Base-by-base conservation (phyloP, 2,329 filamentous ascomycete genomes). In the Venturia asperata region DNA sequence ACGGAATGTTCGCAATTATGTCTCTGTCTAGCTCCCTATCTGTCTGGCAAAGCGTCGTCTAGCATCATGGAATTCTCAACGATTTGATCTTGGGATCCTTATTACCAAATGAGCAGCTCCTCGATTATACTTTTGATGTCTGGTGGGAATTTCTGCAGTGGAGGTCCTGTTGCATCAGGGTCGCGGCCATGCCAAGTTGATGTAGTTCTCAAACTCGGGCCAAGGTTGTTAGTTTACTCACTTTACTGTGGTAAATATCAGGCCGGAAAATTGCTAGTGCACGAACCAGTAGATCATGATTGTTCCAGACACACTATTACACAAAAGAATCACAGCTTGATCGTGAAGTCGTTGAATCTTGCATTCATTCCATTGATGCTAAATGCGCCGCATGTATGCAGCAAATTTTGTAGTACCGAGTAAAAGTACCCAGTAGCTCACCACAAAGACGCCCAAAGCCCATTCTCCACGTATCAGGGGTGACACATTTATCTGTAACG, bases 401-500 rank as follows among this genome's bases (percentile, higher is more conserved):
- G 52, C 52, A 37, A 37, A 34, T 34, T 58, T 37, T 58, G 30
- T 37, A 58, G 37, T 34, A 34, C 30, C 9, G 52, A 58, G 52
- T 37, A n/a, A 58, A 17, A 34, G 52, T 27, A 58, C 52, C 52
- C 30, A 58, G 15, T 21, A 58, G 52, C 52, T 27, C 52, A 58
- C 52, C 52, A 39, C 52, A 58, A 58, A 58, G 52, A 58, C 52
- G 52, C 52, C 52, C 52, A n/a, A 37, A 58, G 30, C 19, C 52
- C 52, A 21, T 37, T 58, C 30, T 58, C 52, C 52, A 58, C 24
- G 27, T 58, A 10, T 37, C 27, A 15, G 10, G 30, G 17, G 30
- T 37, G 27, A 58, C 19, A 58, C 52, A 7, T 64, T 83, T 90
- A 96, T 83, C 92, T 87, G 90, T 97, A 97, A 82, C 92, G 88